Conservation (phyloP, 208 protist species). For the Trypanosoma cruzi region DNA sequence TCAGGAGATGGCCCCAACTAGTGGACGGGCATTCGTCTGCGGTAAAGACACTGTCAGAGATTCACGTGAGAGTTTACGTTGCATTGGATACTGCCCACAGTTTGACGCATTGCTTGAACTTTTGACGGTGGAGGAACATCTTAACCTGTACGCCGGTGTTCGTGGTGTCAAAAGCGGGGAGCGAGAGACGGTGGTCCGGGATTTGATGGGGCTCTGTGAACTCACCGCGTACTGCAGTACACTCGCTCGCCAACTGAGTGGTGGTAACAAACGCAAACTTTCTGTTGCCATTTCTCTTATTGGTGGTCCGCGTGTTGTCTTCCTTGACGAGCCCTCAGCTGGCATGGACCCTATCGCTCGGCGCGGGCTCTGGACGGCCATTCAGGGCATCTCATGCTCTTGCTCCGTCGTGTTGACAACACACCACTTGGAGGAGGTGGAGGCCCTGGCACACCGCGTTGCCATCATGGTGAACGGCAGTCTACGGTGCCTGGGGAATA, state of each 20-base stretch:
- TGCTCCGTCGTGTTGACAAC: constrained; percentile 91
- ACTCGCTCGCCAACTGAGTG: constrained; percentile 44
- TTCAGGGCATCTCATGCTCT: constrained; percentile 54
- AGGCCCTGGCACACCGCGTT: constrained; percentile 80
- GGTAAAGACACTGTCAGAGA: constrained; percentile 57
- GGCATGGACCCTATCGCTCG: constrained; percentile 90
- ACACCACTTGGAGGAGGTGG: constrained; percentile 93
- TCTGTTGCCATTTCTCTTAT: constrained; percentile 79
- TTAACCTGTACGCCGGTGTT: constrained; percentile 89
- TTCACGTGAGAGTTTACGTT: constrained; percentile 45
- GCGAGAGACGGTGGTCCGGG: constrained; percentile 31
- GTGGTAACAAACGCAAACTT: constrained; percentile 90
- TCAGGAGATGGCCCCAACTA: constrained; percentile 68
- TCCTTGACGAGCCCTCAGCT: constrained; percentile 89
- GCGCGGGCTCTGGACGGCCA: constrained; percentile 76
- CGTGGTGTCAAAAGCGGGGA: constrained; percentile 37
- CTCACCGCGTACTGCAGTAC: constrained; percentile 40
- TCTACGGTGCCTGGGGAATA: constrained; percentile 87
- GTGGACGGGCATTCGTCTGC: constrained; percentile 46
- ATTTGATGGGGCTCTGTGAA: constrained; percentile 43
- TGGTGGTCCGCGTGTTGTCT: constrained; percentile 70
- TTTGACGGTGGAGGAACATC: constrained; percentile 94
- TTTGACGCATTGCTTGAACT: constrained; percentile 94
- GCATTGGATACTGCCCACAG: constrained; percentile 96
- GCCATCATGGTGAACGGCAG: constrained; percentile 91